phyloP scores from a whole-genome alignment of 2,329 filamentous ascomycete species.

The Fonsecaea erecta region DNA sequence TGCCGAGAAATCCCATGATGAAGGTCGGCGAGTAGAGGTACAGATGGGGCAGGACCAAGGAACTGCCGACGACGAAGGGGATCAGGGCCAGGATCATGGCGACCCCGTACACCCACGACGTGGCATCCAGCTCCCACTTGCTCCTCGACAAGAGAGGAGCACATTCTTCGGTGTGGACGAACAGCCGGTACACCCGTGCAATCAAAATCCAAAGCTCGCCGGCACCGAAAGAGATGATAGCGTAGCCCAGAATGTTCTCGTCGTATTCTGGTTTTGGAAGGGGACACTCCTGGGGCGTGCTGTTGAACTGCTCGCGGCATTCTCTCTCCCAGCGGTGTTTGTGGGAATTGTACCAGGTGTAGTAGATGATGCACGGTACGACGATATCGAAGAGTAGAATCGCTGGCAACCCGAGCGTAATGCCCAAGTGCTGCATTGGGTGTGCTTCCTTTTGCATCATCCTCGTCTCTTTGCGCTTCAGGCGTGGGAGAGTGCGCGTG shows the following conservation, averaged over 20 bases:
- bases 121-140: slow-evolving; percentile 27
- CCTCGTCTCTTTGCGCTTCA: slow-evolving; percentile 27
- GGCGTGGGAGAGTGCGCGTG: slow-evolving; percentile 15
- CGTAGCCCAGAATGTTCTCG: slow-evolving; percentile 34
- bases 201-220: slow-evolving; percentile 29
- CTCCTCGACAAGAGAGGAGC: slow-evolving; percentile 21
- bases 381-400: slow-evolving; percentile 29
- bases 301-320: slow-evolving; percentile 18
- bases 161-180: slow-evolving; percentile 19
- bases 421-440: slow-evolving; percentile 25
- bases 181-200: slow-evolving; percentile 22
- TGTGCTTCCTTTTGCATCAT: slow-evolving; percentile 29
- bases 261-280: slow-evolving; percentile 22
- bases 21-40: slow-evolving; percentile 27
- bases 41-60: slow-evolving; percentile 17
- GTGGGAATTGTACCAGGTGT: slow-evolving; percentile 26
- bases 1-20: slow-evolving; percentile 29
- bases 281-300: slow-evolving; percentile 12
- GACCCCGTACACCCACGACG: slow-evolving; percentile 29
- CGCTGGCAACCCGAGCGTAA: slow-evolving; percentile 23
- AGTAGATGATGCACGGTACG: slow-evolving; percentile 31
- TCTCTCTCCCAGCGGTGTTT: slow-evolving; percentile 18
- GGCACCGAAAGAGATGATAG: slow-evolving; percentile 25
- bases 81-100: slow-evolving; percentile 26
- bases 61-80: slow-evolving; percentile 27